A percentile compares a stretch with the other conserved stretches of the same genome.
phyloP scores from a whole-genome alignment of 805 yeast genomes.

The Wickerhamiella galacta region DNA sequence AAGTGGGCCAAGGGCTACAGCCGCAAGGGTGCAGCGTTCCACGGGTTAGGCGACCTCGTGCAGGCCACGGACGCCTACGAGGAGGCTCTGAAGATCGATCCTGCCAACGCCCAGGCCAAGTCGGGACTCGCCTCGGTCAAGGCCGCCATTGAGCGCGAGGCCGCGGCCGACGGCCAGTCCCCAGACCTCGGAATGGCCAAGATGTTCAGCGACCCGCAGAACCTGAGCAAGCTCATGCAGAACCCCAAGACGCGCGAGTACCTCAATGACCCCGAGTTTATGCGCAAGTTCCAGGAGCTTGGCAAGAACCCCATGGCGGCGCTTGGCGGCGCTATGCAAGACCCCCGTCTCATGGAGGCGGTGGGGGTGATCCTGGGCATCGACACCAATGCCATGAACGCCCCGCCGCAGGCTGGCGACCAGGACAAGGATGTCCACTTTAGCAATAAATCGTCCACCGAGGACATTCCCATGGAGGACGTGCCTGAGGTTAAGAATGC shows the following conservation, averaged over 20 bases:
- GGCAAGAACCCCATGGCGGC: constrained; percentile 61
- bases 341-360: constrained; percentile 76
- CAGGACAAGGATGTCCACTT: constrained; percentile 10
- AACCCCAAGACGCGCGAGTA: constrained; percentile 80
- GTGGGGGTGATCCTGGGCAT: constrained; percentile 77
- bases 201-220: constrained; percentile 64
- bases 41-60: constrained; percentile 67
- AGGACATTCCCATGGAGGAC: constrained; percentile 17
- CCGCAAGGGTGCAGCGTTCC: constrained; percentile 84
- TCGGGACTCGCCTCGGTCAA: constrained; percentile 62
- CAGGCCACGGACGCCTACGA: constrained; percentile 56
- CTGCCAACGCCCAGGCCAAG: constrained; percentile 70
- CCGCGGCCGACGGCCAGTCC: constrained; percentile 25
- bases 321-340: constrained; percentile 52
- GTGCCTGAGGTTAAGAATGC: constrained; percentile 14
- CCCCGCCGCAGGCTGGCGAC: constrained; percentile 14
- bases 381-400: constrained; percentile 27
- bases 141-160: constrained; percentile 37
- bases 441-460: constrained; percentile 12
- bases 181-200: constrained; percentile 66
- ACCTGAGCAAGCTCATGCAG: constrained; percentile 53
- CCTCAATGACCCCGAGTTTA: constrained; percentile 76
- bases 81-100: constrained; percentile 68
- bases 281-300: constrained; percentile 38
- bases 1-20: constrained; percentile 92